phyloP scores from a whole-genome alignment of 2,329 filamentous ascomycete species.

The Fusarium sororula region DNA sequence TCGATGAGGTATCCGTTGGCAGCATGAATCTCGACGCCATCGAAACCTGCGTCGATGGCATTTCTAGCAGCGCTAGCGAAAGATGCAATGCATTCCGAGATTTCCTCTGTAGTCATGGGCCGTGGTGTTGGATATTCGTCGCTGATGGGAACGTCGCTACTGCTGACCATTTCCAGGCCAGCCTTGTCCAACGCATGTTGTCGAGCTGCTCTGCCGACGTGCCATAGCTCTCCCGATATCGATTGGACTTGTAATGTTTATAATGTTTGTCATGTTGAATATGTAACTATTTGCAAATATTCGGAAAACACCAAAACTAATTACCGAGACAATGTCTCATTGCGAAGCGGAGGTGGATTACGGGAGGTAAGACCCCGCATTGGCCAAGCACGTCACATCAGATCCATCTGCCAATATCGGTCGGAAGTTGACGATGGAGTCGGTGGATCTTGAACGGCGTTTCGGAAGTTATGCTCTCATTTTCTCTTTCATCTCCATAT shows the following conservation, averaged over 20 bases:
- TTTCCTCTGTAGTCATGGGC: neutral
- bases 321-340: neutral
- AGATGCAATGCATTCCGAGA: neutral
- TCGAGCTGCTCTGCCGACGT: conserved; percentile 8
- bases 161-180: conserved; percentile 15
- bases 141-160: conserved; percentile 1
- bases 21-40: conserved; percentile 20
- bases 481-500: neutral
- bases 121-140: neutral
- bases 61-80: conserved; percentile 9
- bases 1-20: conserved; percentile 19
- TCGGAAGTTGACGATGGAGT: conserved; percentile 11
- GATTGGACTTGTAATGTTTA: neutral
- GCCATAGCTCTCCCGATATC: conserved; percentile 20
- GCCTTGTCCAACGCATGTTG: neutral
- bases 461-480: conserved; percentile 11
- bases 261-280: neutral
- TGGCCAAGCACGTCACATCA: neutral
- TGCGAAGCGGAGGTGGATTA: neutral
- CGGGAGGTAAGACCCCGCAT: conserved; percentile 8
- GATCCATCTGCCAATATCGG: neutral
- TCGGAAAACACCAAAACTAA: neutral
- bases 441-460: conserved; percentile 1
- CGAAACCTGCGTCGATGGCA: neutral
- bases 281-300: neutral